Evolutionary conservation across 768 basidiomycete genomes (phyloP).

Genomic region (Mycena galopus): DNA sequence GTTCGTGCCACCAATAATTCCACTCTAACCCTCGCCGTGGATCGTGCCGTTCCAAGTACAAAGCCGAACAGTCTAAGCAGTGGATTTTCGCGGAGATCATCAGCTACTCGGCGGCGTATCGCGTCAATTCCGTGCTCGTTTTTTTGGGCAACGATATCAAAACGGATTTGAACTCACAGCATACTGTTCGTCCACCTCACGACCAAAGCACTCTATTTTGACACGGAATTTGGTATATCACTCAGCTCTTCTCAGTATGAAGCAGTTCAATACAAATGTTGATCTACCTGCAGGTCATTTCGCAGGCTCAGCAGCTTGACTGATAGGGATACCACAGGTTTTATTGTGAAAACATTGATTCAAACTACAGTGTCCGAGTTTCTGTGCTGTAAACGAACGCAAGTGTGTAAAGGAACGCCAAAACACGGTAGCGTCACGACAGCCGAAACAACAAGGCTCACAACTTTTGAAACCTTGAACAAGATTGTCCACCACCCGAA

Average conservation of each 20-base stretch:
- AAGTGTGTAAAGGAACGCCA: too few species aligned
- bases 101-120: slow-evolving; percentile 94
- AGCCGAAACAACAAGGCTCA: too few species aligned
- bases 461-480: too few species aligned
- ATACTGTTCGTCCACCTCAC: slow-evolving; percentile 75
- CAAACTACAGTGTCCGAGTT: too few species aligned
- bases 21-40: slow-evolving; percentile 96
- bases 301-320: too few species aligned
- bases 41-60: slow-evolving; percentile 93
- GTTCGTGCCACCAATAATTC: slow-evolving; percentile 96
- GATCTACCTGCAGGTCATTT: slow-evolving; percentile 96
- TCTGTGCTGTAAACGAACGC: too few species aligned
- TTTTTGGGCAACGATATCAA: slow-evolving; percentile 14
- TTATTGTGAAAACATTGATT: slow-evolving; percentile 96
- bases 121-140: slow-evolving; percentile 69
- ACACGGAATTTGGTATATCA: slow-evolving; percentile 80
- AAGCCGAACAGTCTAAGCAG: slow-evolving; percentile 90
- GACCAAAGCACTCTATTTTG: slow-evolving; percentile 84
- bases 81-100: slow-evolving; percentile 98
- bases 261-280: slow-evolving; percentile 84
- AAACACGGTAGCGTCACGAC: too few species aligned
- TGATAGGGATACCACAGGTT: too few species aligned
- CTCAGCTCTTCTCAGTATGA: slow-evolving; percentile 54
- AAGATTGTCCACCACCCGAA: too few species aligned
- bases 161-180: background rate